Conservation (phyloP, 2,329 filamentous ascomycete genomes). For the Aspergillus candidus region DNA sequence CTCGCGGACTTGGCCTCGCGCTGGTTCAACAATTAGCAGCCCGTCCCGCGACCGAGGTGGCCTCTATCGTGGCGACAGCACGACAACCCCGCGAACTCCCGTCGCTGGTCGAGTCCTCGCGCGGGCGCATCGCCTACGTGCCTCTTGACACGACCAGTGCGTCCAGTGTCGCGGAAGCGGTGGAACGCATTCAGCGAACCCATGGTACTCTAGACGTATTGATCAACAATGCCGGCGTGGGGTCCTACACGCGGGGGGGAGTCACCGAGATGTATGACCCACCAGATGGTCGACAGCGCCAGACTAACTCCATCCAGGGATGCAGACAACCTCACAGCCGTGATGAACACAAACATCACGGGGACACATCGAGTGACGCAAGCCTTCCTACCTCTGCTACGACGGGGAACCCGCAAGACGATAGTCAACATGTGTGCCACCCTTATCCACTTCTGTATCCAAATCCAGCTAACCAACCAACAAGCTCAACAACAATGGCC, state of each 20-base stretch:
- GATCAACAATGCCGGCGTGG: slow-evolving; percentile 42
- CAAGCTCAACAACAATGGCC: slow-evolving; percentile 41
- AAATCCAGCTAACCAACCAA: not conserved
- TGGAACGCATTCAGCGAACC: slow-evolving; percentile 28
- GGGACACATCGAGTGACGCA: slow-evolving; percentile 36
- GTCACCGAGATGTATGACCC: slow-evolving; percentile 21
- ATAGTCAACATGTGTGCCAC: slow-evolving; percentile 40
- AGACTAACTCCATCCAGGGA: slow-evolving; percentile 20
- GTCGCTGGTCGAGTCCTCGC: slow-evolving; percentile 29
- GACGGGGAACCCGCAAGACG: slow-evolving; percentile 37
- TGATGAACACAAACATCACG: slow-evolving; percentile 40
- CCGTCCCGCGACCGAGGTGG: slow-evolving; percentile 29
- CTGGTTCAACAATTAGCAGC: slow-evolving; percentile 25
- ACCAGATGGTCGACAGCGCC: not conserved
- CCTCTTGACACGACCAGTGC: slow-evolving; percentile 34
- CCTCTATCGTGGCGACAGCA: slow-evolving; percentile 38
- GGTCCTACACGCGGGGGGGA: slow-evolving; percentile 12
- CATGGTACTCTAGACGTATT: slow-evolving; percentile 41
- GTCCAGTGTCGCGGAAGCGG: slow-evolving; percentile 31
- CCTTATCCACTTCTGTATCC: not conserved
- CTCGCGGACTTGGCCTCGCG: slow-evolving; percentile 34
- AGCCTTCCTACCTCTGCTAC: slow-evolving; percentile 36
- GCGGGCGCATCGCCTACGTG: slow-evolving; percentile 33
- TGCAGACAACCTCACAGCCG: slow-evolving; percentile 25
- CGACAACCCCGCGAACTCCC: slow-evolving; percentile 31